These are phyloP conservation scores for Tetrahymena borealis DNA, from an alignment of 73 alveolate genomes.

Conservation along the genomic window DNA sequence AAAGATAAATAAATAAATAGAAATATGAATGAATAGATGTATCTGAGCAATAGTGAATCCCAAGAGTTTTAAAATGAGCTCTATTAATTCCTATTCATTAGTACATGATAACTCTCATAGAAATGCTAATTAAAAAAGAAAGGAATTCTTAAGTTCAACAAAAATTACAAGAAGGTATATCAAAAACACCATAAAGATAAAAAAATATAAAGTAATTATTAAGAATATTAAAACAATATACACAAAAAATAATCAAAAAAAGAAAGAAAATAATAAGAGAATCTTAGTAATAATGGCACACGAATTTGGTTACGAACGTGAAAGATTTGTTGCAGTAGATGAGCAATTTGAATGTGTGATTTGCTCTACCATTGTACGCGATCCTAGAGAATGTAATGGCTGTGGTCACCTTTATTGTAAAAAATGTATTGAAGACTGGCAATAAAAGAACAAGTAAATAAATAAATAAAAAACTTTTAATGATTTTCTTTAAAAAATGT, in stretches of 20 bases:
- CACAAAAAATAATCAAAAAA: background rate
- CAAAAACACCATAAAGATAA: background rate
- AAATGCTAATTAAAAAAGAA: too few species aligned
- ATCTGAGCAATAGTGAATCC: too few species aligned
- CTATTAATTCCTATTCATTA: too few species aligned
- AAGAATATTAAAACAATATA: background rate
- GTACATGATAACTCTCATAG: too few species aligned
- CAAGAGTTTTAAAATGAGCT: too few species aligned
- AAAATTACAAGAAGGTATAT: background rate
- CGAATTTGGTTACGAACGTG: background rate
- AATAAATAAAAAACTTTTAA: background rate
- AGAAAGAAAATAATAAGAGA: background rate
- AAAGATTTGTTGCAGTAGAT: background rate
- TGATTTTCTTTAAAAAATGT: too few species aligned
- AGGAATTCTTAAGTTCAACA: constrained; percentile 1
- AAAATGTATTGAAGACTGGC: background rate
- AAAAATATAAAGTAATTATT: background rate
- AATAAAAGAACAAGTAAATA: background rate
- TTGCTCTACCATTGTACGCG: background rate
- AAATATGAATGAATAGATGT: too few species aligned
- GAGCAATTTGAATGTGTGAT: background rate
- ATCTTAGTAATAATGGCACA: background rate
- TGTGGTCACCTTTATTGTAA: background rate
- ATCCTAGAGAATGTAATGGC: background rate
- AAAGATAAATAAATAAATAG: too few species aligned